phyloP scores from a whole-genome alignment of 345 rosid species.

The Gossypium australe region DNA sequence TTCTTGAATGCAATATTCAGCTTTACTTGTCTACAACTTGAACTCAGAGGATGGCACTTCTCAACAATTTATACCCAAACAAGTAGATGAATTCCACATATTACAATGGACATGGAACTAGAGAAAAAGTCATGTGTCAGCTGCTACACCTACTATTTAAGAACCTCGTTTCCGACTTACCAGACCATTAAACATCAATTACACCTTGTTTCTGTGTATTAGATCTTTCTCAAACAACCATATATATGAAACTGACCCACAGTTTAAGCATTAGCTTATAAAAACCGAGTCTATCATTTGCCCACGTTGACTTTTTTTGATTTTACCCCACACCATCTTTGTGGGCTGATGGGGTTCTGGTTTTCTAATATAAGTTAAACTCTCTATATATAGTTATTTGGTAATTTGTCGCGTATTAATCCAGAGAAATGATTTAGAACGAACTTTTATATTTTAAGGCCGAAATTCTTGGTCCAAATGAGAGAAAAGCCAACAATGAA shows the following conservation, averaged over 20 bases:
- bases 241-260: not conserved
- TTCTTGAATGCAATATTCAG: slow-evolving; percentile 23
- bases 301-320: not conserved
- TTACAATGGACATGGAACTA: too few species aligned
- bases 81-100: too few species aligned
- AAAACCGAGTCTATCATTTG: not conserved
- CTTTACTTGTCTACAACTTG: too few species aligned
- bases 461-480: too few species aligned
- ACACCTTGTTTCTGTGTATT: not conserved
- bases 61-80: too few species aligned
- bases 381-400: too few species aligned
- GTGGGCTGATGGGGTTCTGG: not conserved
- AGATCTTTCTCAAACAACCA: not conserved
- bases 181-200: not conserved
- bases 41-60: too few species aligned
- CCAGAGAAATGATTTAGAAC: too few species aligned
- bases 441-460: too few species aligned
- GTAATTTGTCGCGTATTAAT: too few species aligned
- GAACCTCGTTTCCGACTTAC: slow-evolving; percentile 18
- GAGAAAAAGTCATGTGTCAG: slow-evolving; percentile 24
- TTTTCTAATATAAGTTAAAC: not conserved
- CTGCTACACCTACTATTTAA: slow-evolving; percentile 33
- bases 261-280: not conserved
- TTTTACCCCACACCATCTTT: not conserved
- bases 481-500: too few species aligned